Conservation (phyloP, 345 rosid genomes). For the Salix caprea region DNA sequence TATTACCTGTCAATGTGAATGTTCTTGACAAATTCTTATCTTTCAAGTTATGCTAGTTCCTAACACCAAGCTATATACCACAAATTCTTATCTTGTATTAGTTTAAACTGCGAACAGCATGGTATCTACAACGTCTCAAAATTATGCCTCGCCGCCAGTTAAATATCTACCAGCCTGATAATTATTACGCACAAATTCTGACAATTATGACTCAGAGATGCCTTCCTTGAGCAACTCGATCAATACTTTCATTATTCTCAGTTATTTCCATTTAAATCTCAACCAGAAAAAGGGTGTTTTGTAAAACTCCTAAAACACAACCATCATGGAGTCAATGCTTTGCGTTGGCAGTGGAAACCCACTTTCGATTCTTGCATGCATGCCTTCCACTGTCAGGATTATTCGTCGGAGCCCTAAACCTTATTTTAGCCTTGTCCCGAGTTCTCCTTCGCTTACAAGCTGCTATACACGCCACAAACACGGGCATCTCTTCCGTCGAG, state of each 20-base stretch:
- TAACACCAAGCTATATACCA: not conserved
- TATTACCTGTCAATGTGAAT: not conserved
- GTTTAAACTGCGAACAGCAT: no score
- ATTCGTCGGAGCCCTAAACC: slow-evolving; percentile 16
- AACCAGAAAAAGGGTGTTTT: not conserved
- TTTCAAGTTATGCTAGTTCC: not conserved
- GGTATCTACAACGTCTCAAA: not conserved
- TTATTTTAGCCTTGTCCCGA: slow-evolving; percentile 7
- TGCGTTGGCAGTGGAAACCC: slow-evolving; percentile 24
- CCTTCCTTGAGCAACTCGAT: slow-evolving; percentile 38
- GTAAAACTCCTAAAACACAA: slow-evolving; percentile 4
- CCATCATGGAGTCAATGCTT: slow-evolving; percentile 35
- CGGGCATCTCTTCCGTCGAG: slow-evolving; percentile 5
- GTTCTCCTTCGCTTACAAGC: slow-evolving; percentile 3
- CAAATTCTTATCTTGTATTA: no score
- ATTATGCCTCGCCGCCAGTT: no score
- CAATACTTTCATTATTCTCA: not conserved
- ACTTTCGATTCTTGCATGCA: slow-evolving; percentile 5
- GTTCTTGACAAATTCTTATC: not conserved
- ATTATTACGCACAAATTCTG: not conserved
- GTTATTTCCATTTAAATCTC: not conserved
- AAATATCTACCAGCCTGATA: no score
- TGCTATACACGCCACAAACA: slow-evolving; percentile 1
- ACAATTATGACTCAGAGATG: slow-evolving; percentile 17
- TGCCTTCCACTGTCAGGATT: slow-evolving; percentile 9